Conservation (phyloP, 352 stramenopile genomes). For the Phytophthora ohioensis region DNA sequence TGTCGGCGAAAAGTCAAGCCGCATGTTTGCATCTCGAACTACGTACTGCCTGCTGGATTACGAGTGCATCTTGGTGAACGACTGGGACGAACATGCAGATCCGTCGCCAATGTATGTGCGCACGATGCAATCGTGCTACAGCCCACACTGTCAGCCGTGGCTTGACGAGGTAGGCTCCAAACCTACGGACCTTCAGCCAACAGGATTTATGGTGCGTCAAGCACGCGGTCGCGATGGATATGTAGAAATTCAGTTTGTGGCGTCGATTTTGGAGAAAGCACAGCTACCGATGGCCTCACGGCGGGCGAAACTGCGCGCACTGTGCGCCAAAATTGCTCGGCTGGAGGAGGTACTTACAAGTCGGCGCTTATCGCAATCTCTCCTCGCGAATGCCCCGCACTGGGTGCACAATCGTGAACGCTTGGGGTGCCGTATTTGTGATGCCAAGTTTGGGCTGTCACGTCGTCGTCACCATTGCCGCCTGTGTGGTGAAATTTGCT, state of each 20-base stretch:
- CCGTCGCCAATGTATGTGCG: conserved; percentile 75
- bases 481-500: conserved; percentile 81
- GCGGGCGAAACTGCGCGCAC: conserved; percentile 63
- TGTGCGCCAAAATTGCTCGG: conserved; percentile 63
- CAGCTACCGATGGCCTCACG: conserved; percentile 63
- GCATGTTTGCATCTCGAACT: conserved; percentile 73
- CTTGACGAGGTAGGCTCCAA: conserved; percentile 65
- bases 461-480: conserved; percentile 82
- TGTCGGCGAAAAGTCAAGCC: conserved; percentile 65
- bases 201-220: conserved; percentile 80
- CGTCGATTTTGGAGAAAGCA: conserved; percentile 77
- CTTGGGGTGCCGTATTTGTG: conserved; percentile 63
- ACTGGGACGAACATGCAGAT: conserved; percentile 68
- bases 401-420: conserved; percentile 80
- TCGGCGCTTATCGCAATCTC: conserved; percentile 70
- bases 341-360: conserved; percentile 80
- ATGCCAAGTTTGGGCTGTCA: conserved; percentile 74
- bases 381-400: conserved; percentile 68
- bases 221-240: conserved; percentile 52
- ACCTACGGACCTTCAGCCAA: conserved; percentile 67
- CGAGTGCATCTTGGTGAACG: conserved; percentile 76
- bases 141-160: conserved; percentile 67
- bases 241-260: conserved; percentile 82
- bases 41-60: conserved; percentile 83
- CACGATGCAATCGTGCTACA: conserved; percentile 72